These are phyloP conservation scores for Parascedosporium putredinis DNA, from an alignment of 2,329 filamentous ascomycete species.

Conservation along the genomic window DNA sequence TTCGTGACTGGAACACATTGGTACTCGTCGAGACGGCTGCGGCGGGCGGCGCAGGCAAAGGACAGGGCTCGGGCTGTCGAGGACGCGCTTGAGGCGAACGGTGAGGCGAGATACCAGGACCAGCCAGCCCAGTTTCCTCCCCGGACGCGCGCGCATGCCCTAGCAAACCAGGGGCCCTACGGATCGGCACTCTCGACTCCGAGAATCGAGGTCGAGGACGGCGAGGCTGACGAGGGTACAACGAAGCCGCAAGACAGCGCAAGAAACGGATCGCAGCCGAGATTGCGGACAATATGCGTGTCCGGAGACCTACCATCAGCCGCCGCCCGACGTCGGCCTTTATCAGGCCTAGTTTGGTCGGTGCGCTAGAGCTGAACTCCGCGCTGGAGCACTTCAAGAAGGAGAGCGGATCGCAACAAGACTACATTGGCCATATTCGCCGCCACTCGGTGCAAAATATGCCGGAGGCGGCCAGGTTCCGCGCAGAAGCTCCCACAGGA, in stretches of 20 bases:
- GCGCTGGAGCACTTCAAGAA: conserved; percentile 79
- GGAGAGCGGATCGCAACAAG: conserved; percentile 30
- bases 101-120: conserved; percentile 5
- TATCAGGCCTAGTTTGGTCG: conserved; percentile 86
- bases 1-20: conserved; percentile 3
- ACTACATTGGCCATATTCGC: neutral
- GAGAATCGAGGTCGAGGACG: conserved; percentile 33
- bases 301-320: conserved; percentile 56
- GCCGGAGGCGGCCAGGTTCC: neutral
- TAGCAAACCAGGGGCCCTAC: conserved; percentile 4
- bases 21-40: neutral
- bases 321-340: conserved; percentile 68
- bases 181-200: conserved; percentile 5
- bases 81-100: neutral
- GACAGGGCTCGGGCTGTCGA: conserved; percentile 1
- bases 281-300: conserved; percentile 85
- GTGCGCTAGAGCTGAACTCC: conserved; percentile 86
- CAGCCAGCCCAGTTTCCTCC: neutral
- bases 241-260: conserved; percentile 32
- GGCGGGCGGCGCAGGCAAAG: neutral
- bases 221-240: conserved; percentile 25
- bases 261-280: conserved; percentile 65
- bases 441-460: conserved; percentile 6
- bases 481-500: neutral
- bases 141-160: conserved; percentile 13